Evolutionary conservation across 1,139 yeast genomes (phyloP), one percentile per base, ranked within the genome.

Genomic region (Debaryomycetaceae sp.): DNA sequence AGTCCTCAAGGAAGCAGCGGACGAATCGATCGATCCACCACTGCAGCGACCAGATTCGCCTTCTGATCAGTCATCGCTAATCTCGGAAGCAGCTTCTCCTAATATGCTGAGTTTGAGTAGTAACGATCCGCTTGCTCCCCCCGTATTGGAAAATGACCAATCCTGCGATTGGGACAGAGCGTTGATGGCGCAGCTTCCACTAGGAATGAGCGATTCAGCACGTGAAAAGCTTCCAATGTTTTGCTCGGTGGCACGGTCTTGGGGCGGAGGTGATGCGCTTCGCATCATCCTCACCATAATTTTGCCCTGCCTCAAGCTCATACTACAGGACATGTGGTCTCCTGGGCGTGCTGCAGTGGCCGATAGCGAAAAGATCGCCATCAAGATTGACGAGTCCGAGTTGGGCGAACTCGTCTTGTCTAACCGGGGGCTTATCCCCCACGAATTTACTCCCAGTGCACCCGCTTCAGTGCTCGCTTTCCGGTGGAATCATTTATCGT

Each of bases 231-330:
- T 61, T 16, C 73, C 75, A 1, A 55, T 57, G 27, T 68, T 66
- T 31, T 59, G 68, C 3, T 64, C 76, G 2, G 47, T 77, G 18
- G 53, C 57, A 16, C 48, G 62, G 23, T 58, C 72, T 0, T 78
- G 87, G 86, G 66, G 74, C 7, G 87, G 87, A 1, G 55, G 58
- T 28, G 64, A 62, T 25, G 62, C 79, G 0, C 55, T 77, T 13
- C 41, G 56, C 7, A 48, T 68, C 2, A 51, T 79, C 2, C 39
- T 68, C 8, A 58, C 62, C 8, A 43, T 70, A 1, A 45, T 70
- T 2, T 56, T 68, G 4, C 71, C 71, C 0, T 40, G 44, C 25
- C 35, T 63, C 25, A 61, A 61, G 30, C 36, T 58, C 3, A 38
- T 62, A 1, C 45, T 63, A 25, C 47, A 49, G 20, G 62, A 65